These are phyloP conservation scores for Sesbania bispinosa DNA, from an alignment of 306 rosid genomes.

Conservation along the genomic window DNA sequence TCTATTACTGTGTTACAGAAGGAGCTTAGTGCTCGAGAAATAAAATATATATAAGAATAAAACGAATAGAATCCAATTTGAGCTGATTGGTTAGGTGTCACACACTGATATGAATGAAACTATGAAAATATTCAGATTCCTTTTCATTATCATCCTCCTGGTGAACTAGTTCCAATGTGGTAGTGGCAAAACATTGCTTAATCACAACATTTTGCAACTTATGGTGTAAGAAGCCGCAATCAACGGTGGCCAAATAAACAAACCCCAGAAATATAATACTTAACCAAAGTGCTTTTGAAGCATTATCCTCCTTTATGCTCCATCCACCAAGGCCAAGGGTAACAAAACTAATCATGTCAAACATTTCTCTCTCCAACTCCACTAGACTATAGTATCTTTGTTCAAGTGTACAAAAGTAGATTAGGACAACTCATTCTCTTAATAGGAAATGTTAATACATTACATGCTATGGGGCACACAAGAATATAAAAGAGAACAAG, in stretches of 20 bases:
- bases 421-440: not conserved
- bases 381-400: not conserved
- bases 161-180: conserved; percentile 23
- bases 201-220: not conserved
- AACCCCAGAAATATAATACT: not conserved
- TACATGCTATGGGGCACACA: too few relatives aligned
- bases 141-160: conserved; percentile 18
- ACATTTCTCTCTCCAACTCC: not conserved
- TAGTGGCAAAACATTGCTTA: conserved; percentile 10
- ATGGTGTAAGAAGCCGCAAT: conserved; percentile 19
- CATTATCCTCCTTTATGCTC: conserved; percentile 37
- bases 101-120: not conserved
- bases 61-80: not conserved
- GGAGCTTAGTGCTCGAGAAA: too few relatives aligned
- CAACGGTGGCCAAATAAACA: conserved; percentile 25
- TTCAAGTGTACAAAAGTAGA: not conserved
- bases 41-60: conserved; percentile 6
- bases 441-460: not conserved
- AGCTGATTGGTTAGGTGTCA: not conserved
- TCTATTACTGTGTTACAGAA: too few relatives aligned
- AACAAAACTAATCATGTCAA: conserved; percentile 17
- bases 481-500: too few relatives aligned
- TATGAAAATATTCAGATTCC: conserved; percentile 16
- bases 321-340: conserved; percentile 22
- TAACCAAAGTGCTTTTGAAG: conserved; percentile 18